These are phyloP conservation scores for Cutaneotrichosporon arboriforme DNA, from an alignment of 1,284 basidiomycete genomes.

Conservation along the genomic window DNA sequence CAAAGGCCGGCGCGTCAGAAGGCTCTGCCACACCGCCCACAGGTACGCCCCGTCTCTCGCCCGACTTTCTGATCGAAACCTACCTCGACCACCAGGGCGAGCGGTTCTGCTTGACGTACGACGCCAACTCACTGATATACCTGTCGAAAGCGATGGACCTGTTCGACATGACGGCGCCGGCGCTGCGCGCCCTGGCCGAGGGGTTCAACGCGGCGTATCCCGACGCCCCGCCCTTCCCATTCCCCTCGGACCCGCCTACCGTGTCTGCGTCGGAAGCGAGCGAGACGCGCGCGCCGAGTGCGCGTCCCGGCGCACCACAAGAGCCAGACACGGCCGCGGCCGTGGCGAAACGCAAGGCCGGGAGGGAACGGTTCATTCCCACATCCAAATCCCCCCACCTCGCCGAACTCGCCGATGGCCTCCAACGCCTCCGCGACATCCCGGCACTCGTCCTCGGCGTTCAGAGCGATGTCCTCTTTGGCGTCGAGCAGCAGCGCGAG, in stretches of 20 bases:
- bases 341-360: constrained; percentile 9
- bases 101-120: constrained; percentile 97
- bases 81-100: constrained; percentile 97
- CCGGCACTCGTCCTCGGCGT: constrained; percentile 88
- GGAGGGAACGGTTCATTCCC: constrained; percentile 51
- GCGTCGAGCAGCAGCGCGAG: constrained; percentile 95
- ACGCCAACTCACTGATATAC: constrained; percentile 98
- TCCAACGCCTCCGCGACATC: constrained; percentile 67
- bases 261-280: constrained; percentile 18
- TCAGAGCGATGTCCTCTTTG: constrained; percentile 94
- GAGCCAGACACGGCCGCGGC: not conserved
- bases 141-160: constrained; percentile 99
- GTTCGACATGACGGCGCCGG: constrained; percentile 86
- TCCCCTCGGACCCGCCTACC: constrained; percentile 32
- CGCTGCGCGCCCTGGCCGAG: constrained; percentile 62
- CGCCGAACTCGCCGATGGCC: constrained; percentile 72
- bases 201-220: constrained; percentile 40
- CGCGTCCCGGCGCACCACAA: constrained; percentile 1
- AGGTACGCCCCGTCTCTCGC: constrained; percentile 46
- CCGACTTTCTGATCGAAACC: constrained; percentile 97
- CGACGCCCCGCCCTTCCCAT: constrained; percentile 41
- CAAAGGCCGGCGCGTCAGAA: constrained; percentile 24
- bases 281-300: constrained; percentile 5
- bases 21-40: constrained; percentile 17
- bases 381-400: constrained; percentile 63